Conservation (phyloP, 768 basidiomycete species). For the Suillus subalutaceus region DNA sequence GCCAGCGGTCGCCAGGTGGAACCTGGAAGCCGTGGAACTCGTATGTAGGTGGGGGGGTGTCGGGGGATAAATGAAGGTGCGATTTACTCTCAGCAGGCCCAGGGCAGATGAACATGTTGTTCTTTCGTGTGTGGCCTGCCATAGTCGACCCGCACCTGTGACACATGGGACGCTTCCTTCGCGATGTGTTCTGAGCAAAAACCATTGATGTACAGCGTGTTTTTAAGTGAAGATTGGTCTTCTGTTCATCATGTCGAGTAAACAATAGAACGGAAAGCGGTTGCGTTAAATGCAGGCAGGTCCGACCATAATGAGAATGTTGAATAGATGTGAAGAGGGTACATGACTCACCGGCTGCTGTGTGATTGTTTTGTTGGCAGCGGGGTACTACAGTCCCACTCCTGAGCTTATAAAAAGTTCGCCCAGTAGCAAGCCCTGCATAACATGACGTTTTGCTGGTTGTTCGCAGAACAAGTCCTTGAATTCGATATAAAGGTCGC, state of each 20-base stretch:
- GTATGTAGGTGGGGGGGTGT: conserved; percentile 28
- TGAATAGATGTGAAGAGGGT: conserved; percentile 6
- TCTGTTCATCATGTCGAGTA: conserved; percentile 9
- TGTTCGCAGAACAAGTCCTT: conserved; percentile 28
- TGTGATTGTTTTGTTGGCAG: conserved; percentile 25
- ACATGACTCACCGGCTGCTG: conserved; percentile 31
- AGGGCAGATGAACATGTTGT: conserved; percentile 34
- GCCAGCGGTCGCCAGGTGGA: conserved; percentile 34
- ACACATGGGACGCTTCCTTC: conserved; percentile 37
- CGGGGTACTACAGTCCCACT: conserved; percentile 16
- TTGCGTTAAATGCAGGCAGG: not conserved
- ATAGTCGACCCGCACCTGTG: conserved; percentile 36
- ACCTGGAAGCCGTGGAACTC: conserved; percentile 26
- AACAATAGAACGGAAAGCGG: conserved; percentile 5
- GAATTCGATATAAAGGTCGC: conserved; percentile 20
- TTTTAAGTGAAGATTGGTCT: not conserved
- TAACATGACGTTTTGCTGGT: conserved; percentile 11
- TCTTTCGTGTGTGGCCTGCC: conserved; percentile 37
- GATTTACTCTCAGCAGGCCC: conserved; percentile 23
- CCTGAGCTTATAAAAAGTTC: conserved; percentile 28
- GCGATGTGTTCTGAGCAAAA: conserved; percentile 3
- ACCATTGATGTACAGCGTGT: not conserved
- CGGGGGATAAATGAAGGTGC: conserved; percentile 30
- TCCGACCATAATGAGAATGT: conserved; percentile 6
- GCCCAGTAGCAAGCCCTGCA: conserved; percentile 13